Conservation (phyloP, 2,329 filamentous ascomycete species). For the Herpomyces periplanetae region DNA sequence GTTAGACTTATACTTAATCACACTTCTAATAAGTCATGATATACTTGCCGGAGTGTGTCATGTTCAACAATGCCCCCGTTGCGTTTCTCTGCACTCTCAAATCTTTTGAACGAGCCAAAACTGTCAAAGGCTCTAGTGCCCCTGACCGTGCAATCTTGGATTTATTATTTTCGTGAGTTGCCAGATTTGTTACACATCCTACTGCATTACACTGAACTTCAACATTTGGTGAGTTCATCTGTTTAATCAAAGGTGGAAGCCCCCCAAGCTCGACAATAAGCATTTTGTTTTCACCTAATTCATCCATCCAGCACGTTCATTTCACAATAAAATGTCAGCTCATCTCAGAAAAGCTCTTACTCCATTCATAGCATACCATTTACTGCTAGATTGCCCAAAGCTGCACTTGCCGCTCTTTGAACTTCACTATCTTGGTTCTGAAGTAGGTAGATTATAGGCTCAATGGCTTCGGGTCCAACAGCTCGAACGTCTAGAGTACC, state of each 20-base stretch:
- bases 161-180: conserved; percentile 96
- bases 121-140: conserved; percentile 55
- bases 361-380: conserved; percentile 24
- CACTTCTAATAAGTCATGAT: background rate
- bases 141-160: conserved; percentile 88
- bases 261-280: conserved; percentile 73
- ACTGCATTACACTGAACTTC: conserved; percentile 98
- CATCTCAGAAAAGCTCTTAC: conserved; percentile 1
- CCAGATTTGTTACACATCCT: conserved; percentile 88
- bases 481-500: conserved; percentile 42
- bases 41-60: conserved; percentile 71
- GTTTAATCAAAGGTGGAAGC: conserved; percentile 57
- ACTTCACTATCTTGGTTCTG: conserved; percentile 90
- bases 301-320: conserved; percentile 4
- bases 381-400: conserved; percentile 73
- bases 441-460: conserved; percentile 74
- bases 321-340: conserved; percentile 1
- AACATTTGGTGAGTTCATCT: conserved; percentile 93
- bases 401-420: conserved; percentile 75
- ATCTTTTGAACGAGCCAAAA: conserved; percentile 78
- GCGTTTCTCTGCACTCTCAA: conserved; percentile 96
- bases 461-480: conserved; percentile 71
- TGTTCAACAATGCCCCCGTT: conserved; percentile 77
- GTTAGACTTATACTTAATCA: conserved; percentile 2
- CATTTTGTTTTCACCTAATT: conserved; percentile 80